Percentiles rank a stretch among this genome's conserved stretches.
phyloP scores from a whole-genome alignment of 2,329 filamentous ascomycete species.

The Monilinia fructicola region DNA sequence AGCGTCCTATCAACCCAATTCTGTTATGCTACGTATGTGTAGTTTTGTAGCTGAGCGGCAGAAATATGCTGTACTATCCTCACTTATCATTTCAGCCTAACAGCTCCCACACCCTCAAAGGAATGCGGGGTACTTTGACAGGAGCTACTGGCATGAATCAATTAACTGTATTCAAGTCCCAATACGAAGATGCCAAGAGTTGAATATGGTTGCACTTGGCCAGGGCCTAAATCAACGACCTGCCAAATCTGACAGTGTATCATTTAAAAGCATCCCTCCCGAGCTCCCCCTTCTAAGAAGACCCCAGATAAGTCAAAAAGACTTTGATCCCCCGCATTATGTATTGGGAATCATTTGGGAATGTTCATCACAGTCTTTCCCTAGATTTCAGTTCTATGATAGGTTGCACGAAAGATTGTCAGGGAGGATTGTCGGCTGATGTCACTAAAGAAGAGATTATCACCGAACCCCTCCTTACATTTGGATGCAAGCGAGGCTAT shows the following conservation, averaged over 20 bases:
- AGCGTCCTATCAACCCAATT: neutral
- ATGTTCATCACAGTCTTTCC: neutral
- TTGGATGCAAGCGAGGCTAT: neutral
- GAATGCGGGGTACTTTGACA: neutral
- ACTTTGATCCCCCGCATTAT: conserved; percentile 12
- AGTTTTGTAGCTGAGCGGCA: neutral
- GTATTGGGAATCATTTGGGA: neutral
- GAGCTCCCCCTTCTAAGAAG: neutral
- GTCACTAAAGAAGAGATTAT: conserved; percentile 14
- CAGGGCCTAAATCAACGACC: conserved; percentile 4
- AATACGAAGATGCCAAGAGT: neutral
- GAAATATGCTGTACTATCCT: neutral
- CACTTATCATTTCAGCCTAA: neutral
- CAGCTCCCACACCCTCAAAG: neutral
- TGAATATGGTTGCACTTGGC: neutral
- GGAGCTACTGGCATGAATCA: neutral
- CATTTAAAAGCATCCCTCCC: neutral
- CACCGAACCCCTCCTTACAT: conserved; percentile 11
- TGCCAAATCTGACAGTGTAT: neutral
- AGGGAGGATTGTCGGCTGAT: conserved; percentile 21
- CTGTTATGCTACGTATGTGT: neutral
- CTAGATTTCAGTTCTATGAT: neutral
- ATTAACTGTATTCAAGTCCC: neutral
- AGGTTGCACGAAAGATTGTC: conserved; percentile 11
- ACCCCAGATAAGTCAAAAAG: neutral